Percentiles rank a stretch among this genome's conserved stretches.
phyloP scores from a whole-genome alignment of 257 asterid species.

The Jacaranda mimosifolia region DNA sequence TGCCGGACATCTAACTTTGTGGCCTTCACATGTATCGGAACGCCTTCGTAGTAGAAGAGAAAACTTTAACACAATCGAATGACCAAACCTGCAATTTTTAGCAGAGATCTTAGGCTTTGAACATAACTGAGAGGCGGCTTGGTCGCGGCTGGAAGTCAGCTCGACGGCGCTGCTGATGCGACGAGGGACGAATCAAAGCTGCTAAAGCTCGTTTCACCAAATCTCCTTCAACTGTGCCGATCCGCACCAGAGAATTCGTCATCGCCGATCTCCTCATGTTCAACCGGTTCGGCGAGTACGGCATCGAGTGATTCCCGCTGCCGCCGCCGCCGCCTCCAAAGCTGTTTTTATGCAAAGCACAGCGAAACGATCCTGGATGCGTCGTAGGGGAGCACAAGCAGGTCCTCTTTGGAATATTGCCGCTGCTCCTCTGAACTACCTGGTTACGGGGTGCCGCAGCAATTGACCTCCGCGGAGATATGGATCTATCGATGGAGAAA shows the following conservation, averaged over 20 bases:
- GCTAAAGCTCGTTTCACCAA: constrained; percentile 80
- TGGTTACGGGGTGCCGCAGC: constrained; percentile 62
- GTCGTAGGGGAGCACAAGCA: constrained; percentile 91
- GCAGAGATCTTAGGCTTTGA: constrained; percentile 51
- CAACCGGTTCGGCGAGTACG: constrained; percentile 69
- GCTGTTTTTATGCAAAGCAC: constrained; percentile 80
- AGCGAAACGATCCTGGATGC: constrained; percentile 93
- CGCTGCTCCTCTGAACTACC: constrained; percentile 61
- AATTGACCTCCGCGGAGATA: constrained; percentile 71
- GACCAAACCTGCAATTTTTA: constrained; percentile 57
- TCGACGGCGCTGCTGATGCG: constrained; percentile 82
- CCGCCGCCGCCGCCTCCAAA: constrained; percentile 41
- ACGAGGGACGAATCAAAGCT: constrained; percentile 78
- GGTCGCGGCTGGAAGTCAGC: constrained; percentile 59
- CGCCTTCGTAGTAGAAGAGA: constrained; percentile 28
- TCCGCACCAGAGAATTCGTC: constrained; percentile 89
- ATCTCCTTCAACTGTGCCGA: constrained; percentile 87
- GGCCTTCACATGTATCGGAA: constrained; percentile 32
- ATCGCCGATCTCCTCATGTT: constrained; percentile 90
- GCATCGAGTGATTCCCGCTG: constrained; percentile 43
- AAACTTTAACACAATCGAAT: constrained; percentile 26
- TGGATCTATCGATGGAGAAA: constrained; percentile 79
- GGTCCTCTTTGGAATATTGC: constrained; percentile 62
- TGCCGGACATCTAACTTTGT: constrained; percentile 30
- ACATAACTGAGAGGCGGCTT: constrained; percentile 80